Conservation (phyloP, 495 filamentous ascomycete genomes). For the Penicillium desertorum region DNA sequence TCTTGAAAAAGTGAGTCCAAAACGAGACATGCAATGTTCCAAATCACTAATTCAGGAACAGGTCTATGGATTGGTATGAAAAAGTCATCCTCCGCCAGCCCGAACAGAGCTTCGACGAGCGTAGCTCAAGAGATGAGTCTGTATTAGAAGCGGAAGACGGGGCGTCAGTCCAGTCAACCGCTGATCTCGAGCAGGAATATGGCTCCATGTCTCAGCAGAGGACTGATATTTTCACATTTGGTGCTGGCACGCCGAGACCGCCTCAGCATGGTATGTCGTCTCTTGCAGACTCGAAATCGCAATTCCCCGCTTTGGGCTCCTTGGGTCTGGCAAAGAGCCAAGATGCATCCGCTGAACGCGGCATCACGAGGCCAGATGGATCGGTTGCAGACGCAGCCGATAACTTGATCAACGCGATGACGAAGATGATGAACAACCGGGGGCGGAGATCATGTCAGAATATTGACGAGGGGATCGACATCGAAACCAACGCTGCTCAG, state of each 20-base stretch:
- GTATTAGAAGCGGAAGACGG: conserved; percentile 14
- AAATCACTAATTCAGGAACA: conserved; percentile 17
- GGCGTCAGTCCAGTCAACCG: conserved; percentile 11
- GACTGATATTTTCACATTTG: conserved; percentile 12
- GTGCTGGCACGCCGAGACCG: conserved; percentile 7
- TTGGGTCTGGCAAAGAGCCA: conserved; percentile 1
- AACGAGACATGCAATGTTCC: background rate
- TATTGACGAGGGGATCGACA: conserved; percentile 29
- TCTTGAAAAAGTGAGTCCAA: conserved; percentile 53
- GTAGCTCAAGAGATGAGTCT: conserved; percentile 15
- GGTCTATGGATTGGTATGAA: conserved; percentile 47
- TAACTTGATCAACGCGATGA: conserved; percentile 41
- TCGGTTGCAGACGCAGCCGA: conserved; percentile 36
- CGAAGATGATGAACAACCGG: conserved; percentile 38
- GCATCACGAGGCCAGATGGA: conserved; percentile 23
- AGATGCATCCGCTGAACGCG: background rate
- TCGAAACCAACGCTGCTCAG: conserved; percentile 22
- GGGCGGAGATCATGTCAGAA: conserved; percentile 29
- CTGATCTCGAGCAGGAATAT: conserved; percentile 15
- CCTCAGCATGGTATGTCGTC: conserved; percentile 5
- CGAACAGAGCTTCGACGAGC: conserved; percentile 9
- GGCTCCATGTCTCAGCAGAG: background rate
- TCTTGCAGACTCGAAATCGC: background rate
- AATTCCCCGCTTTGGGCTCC: conserved; percentile 8
- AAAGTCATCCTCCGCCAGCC: conserved; percentile 13